phyloP scores from a whole-genome alignment of 2,329 filamentous ascomycete genomes.

The Myriosclerotinia duriaeana region DNA sequence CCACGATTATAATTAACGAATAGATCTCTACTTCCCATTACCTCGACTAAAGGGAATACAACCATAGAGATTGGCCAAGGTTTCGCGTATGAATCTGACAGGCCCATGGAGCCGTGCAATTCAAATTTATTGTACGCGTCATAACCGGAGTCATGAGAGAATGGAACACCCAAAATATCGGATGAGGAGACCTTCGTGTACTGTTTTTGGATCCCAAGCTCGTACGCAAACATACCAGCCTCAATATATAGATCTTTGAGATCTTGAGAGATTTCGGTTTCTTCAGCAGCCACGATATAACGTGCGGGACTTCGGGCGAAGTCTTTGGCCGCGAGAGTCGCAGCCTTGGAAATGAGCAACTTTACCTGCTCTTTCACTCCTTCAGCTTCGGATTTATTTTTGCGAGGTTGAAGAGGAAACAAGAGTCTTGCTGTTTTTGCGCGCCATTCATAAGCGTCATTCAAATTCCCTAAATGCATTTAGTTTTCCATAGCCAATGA shows the following conservation, averaged over 20 bases:
- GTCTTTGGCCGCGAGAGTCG: not conserved
- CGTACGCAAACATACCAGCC: not conserved
- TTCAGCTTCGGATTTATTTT: not conserved
- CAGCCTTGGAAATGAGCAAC: not conserved
- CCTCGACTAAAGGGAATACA: not conserved
- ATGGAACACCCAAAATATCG: too few species aligned
- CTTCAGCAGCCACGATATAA: not conserved
- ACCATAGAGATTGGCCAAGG: not conserved
- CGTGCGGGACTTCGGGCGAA: not conserved
- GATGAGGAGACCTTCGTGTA: not conserved
- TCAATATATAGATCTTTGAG: not conserved
- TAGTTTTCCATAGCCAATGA: not conserved
- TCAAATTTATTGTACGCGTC: not conserved
- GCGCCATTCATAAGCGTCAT: not conserved
- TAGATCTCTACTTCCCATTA: not conserved
- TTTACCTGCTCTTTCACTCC: too few species aligned
- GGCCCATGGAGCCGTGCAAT: accelerated
- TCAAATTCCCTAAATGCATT: not conserved
- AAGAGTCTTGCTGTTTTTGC: not conserved
- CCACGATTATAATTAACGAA: accelerated
- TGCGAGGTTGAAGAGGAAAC: not conserved
- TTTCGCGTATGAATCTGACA: accelerated
- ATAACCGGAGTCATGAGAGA: too few species aligned
- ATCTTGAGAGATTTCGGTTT: not conserved
- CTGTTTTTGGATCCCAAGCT: accelerated